phyloP scores from a whole-genome alignment of 345 rosid species.

The Trapa incisa region DNA sequence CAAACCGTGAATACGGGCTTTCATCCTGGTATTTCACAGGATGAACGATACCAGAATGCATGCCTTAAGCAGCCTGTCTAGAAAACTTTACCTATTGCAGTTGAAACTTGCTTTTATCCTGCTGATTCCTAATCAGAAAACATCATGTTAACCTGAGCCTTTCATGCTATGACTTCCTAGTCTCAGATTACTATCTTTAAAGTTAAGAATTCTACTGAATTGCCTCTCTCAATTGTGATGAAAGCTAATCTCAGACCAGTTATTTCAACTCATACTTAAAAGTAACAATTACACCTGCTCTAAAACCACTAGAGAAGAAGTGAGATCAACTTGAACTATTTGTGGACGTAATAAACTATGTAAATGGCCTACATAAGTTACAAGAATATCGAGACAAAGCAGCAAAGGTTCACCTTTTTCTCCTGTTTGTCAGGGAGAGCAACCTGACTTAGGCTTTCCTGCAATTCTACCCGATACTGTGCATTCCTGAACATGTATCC shows the following conservation, averaged over 20 bases:
- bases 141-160: background rate
- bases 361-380: background rate
- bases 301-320: background rate
- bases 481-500: conserved; percentile 96
- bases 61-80: too few species aligned
- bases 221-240: background rate
- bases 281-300: background rate
- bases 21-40: too few species aligned
- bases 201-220: too few species aligned
- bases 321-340: background rate
- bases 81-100: too few species aligned
- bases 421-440: conserved; percentile 75
- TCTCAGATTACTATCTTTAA: too few species aligned
- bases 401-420: conserved; percentile 30
- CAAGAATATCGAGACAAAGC: background rate
- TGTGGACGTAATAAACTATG: background rate
- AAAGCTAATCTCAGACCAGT: background rate
- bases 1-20: too few species aligned
- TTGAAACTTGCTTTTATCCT: too few species aligned
- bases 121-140: too few species aligned
- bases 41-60: too few species aligned
- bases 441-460: conserved; percentile 80
- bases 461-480: conserved; percentile 80
- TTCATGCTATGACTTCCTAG: background rate
- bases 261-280: background rate